phyloP scores from a whole-genome alignment of 2,329 filamentous ascomycete genomes.

The Trichoderma citrinoviride region DNA sequence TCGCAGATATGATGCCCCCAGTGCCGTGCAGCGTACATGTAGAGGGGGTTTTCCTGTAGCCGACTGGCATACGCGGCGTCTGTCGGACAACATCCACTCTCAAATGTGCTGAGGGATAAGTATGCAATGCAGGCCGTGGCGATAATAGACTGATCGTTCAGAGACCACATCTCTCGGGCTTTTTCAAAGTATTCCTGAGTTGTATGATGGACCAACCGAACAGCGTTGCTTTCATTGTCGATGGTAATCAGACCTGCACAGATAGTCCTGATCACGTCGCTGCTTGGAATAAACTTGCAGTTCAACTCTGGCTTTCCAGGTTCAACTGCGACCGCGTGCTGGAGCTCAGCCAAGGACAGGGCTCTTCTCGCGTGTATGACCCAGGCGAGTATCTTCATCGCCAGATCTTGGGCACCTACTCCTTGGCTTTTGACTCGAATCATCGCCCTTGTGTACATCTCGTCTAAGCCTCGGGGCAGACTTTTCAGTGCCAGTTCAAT shows the following conservation, averaged over 20 bases:
- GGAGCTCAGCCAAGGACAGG: slow-evolving; percentile 38
- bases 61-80: not conserved
- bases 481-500: not conserved
- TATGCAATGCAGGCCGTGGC: slow-evolving; percentile 37
- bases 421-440: slow-evolving; percentile 41
- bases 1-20: not conserved
- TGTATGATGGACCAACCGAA: slow-evolving; percentile 47
- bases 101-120: slow-evolving; percentile 28
- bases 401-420: slow-evolving; percentile 33
- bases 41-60: not conserved
- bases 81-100: not conserved
- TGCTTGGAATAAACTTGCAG: slow-evolving; percentile 34
- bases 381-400: slow-evolving; percentile 42
- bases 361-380: slow-evolving; percentile 38
- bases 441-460: slow-evolving; percentile 25
- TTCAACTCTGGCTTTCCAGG: slow-evolving; percentile 8
- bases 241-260: slow-evolving; percentile 44
- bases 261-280: slow-evolving; percentile 27
- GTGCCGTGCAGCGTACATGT: not conserved
- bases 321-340: slow-evolving; percentile 43
- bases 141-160: slow-evolving; percentile 31
- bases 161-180: slow-evolving; percentile 33
- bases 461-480: too few species aligned
- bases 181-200: slow-evolving; percentile 44
- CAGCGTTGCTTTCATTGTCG: slow-evolving; percentile 37